A percentile compares a stretch with the other conserved stretches of the same genome.
phyloP scores from a whole-genome alignment of 78 protist genomes.

The Emiliania huxleyi region DNA sequence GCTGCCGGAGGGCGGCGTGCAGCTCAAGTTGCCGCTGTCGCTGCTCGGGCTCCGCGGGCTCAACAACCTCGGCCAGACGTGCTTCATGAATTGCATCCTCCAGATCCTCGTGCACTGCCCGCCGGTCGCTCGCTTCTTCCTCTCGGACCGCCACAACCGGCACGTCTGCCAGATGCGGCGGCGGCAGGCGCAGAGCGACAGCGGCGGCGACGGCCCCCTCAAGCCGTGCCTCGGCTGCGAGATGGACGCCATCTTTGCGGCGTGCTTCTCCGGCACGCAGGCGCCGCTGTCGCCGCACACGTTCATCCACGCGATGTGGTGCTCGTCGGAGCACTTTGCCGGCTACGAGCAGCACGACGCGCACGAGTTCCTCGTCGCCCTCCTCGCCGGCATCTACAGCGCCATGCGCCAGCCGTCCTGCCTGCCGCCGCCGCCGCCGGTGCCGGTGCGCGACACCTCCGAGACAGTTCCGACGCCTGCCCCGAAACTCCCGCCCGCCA shows the following conservation, averaged over 20 bases:
- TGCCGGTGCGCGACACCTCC: too few species aligned
- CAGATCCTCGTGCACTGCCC: conserved; percentile 64
- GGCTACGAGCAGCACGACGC: conserved; percentile 89
- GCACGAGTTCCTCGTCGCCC: conserved; percentile 79
- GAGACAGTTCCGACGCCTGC: too few species aligned
- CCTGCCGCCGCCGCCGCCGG: too few species aligned
- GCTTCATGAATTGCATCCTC: conserved; percentile 75
- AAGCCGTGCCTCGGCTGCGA: conserved; percentile 66
- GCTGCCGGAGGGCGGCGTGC: not conserved
- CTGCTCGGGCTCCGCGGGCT: conserved; percentile 66
- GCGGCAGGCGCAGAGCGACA: not conserved
- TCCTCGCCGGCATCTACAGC: conserved; percentile 65
- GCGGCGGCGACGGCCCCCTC: not conserved
- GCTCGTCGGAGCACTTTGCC: conserved; percentile 53
- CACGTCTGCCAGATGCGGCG: not conserved
- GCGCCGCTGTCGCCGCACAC: conserved; percentile 63
- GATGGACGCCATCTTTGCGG: conserved; percentile 53
- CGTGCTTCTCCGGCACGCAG: conserved; percentile 55
- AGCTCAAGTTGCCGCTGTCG: not conserved
- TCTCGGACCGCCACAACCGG: conserved; percentile 69
- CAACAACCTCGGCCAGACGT: conserved; percentile 78
- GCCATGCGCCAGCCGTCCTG: not conserved
- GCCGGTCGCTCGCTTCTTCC: conserved; percentile 52
- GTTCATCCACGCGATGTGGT: conserved; percentile 69
- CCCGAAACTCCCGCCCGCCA: too few species aligned